phyloP scores from a whole-genome alignment of 345 rosid genomes.

The Moricandia arvensis region DNA sequence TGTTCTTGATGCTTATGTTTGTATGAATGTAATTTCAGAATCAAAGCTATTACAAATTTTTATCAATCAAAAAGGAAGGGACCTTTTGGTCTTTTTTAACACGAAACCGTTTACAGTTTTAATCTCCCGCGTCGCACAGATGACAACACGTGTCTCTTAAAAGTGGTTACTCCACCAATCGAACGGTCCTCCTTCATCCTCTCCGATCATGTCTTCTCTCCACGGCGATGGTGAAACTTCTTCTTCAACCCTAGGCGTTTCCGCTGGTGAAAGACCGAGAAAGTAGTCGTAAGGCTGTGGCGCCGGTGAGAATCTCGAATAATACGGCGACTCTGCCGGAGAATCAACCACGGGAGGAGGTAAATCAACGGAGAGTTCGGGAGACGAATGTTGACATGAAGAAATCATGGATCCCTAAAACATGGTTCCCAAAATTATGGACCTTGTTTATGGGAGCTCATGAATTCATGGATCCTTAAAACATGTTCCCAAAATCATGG shows the following conservation, averaged over 20 bases:
- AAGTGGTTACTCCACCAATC: slow-evolving; percentile 19
- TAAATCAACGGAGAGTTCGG: not conserved
- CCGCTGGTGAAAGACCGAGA: slow-evolving; percentile 3
- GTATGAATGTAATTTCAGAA: not conserved
- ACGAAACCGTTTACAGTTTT: not conserved
- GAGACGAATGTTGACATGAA: too few relatives aligned
- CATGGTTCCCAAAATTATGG: too few relatives aligned
- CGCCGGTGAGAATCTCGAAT: slow-evolving; percentile 21
- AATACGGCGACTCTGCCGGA: slow-evolving; percentile 23
- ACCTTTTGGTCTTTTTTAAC: not conserved
- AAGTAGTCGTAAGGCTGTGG: slow-evolving; percentile 22
- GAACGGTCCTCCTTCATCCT: slow-evolving; percentile 32
- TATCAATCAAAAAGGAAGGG: not conserved
- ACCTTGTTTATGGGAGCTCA: too few relatives aligned
- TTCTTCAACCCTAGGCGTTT: slow-evolving; percentile 24
- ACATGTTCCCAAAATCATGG: too few relatives aligned
- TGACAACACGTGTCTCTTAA: slow-evolving; percentile 13
- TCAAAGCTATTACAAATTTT: not conserved
- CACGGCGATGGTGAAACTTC: slow-evolving; percentile 30
- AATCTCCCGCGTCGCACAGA: not conserved
- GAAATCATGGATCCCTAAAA: too few relatives aligned
- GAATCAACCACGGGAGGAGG: slow-evolving; percentile 24
- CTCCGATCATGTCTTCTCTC: slow-evolving; percentile 23
- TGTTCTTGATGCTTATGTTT: not conserved
- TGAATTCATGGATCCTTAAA: too few relatives aligned